These are phyloP conservation scores for Aspergillus flavus DNA, from an alignment of 2,329 filamentous ascomycete genomes.

Conservation along the genomic window DNA sequence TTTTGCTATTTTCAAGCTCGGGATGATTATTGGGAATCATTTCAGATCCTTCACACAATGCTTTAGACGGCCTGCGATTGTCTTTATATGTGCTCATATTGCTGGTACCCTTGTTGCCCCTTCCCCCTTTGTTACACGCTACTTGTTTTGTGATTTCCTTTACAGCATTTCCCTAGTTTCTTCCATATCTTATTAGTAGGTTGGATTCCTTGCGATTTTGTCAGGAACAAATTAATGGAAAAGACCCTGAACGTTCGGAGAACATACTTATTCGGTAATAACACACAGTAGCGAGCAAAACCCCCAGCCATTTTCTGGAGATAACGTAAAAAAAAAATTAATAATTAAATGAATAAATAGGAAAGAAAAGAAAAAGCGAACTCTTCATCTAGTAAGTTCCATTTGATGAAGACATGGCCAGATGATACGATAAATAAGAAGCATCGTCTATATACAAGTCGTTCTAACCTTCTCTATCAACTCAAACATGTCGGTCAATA, in stretches of 20 bases:
- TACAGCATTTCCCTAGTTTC: slow-evolving; percentile 22
- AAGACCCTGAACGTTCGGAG: slow-evolving; percentile 31
- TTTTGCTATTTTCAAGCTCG: slow-evolving; percentile 11
- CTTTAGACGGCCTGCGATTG: slow-evolving; percentile 38
- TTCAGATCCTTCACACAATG: slow-evolving; percentile 29
- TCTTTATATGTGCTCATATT: slow-evolving; percentile 32
- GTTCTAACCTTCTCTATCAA: background rate
- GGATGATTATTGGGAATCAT: slow-evolving; percentile 21
- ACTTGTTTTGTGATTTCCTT: background rate
- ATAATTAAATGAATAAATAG: too few species aligned
- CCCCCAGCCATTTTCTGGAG: background rate
- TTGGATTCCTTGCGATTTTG: slow-evolving; percentile 36
- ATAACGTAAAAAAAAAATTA: too few species aligned
- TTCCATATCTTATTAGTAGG: slow-evolving; percentile 29
- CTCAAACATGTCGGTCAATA: background rate
- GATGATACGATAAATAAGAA: background rate
- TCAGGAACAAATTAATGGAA: slow-evolving; percentile 41
- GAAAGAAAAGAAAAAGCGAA: too few species aligned
- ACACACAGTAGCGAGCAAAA: slow-evolving; percentile 11
- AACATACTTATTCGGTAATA: slow-evolving; percentile 13
- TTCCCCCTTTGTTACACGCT: background rate
- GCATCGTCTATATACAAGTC: background rate
- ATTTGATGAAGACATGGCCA: background rate
- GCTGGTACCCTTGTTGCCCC: slow-evolving; percentile 21
- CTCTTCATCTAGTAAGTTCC: background rate